These are phyloP conservation scores for Phaffia australis DNA, from an alignment of 768 basidiomycete species.

Conservation along the genomic window DNA sequence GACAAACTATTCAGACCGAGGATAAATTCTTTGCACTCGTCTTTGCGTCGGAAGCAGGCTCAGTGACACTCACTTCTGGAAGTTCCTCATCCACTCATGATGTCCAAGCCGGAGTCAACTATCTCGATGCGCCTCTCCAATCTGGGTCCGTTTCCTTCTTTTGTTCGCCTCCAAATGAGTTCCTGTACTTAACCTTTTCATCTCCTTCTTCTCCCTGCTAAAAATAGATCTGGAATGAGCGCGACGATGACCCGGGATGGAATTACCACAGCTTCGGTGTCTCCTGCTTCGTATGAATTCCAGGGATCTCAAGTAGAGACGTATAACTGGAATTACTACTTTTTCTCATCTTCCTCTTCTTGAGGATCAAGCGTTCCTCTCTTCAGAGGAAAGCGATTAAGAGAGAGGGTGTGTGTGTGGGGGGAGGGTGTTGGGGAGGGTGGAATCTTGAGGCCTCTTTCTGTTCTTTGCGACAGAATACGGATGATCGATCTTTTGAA, in stretches of 20 bases:
- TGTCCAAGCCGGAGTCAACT: slow-evolving; percentile 49
- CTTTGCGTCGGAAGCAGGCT: slow-evolving; percentile 47
- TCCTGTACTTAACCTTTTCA: no score
- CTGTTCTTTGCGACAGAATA: no score
- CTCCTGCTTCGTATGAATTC: slow-evolving; percentile 31
- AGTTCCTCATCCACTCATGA: slow-evolving; percentile 35
- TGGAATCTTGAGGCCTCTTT: no score
- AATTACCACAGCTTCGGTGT: slow-evolving; percentile 40
- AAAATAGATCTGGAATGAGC: slow-evolving; percentile 35
- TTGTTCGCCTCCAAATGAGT: neutral
- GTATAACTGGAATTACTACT: slow-evolving; percentile 39
- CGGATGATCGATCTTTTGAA: no score
- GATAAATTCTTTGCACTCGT: slow-evolving; percentile 53
- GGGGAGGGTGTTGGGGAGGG: no score
- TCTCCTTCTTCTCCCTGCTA: neutral
- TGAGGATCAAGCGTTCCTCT: neutral
- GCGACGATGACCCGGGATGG: slow-evolving; percentile 50
- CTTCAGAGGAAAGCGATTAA: neutral
- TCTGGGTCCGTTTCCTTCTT: slow-evolving; percentile 39
- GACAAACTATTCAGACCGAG: slow-evolving; percentile 33
- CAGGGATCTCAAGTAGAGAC: slow-evolving; percentile 28
- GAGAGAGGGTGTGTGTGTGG: no score
- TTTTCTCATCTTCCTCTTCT: slow-evolving; percentile 2
- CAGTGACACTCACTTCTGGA: slow-evolving; percentile 46
- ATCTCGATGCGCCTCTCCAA: slow-evolving; percentile 51